Base-by-base conservation (phyloP, 495 filamentous ascomycete species). In the Xylaria venustula region DNA sequence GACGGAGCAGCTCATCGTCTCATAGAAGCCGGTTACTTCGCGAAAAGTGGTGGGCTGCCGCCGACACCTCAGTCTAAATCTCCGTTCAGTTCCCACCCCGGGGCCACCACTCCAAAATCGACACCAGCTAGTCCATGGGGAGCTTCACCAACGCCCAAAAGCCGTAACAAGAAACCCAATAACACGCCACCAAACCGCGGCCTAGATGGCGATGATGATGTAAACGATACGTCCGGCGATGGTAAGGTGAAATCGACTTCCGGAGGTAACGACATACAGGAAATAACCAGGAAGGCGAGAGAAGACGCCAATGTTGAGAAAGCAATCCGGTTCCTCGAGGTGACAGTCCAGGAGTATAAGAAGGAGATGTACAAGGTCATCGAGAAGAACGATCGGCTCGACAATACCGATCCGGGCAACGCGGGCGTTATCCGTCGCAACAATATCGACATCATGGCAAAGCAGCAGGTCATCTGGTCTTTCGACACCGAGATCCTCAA, bases 361-460 rank as follows among this genome's bases (percentile, higher is more conserved):
- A 32, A 55, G 8, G 22, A 41, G 2, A 54, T 64, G 1, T 23
- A 53, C 23, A 9, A 44, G 6, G 14, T 20, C 0, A 25, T 22
- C 8, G 45, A 15, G 11, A 7, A 32, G 0, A 71, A 71, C 17
- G 40, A 63, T 0, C 0, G 7, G 4, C 64, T 71, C 3, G 64
- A 66, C 22, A 37, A 22, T 1, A 30, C 19, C 22, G 66, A 71
- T 7, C 48, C 54, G 2, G 66, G 63, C 0, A 46, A 71, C 19
- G 14, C 3, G 9, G 28, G 42, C 7, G 1, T 7, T 9, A 66
- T 71, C 8, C 17, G 28, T 7, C 20, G 40, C 1, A 71, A 71
- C 32, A 71, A 68, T 47, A 12, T 49, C 14, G 49, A 68, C 36
- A 67, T 71, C 51, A 61, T 52, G 63, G 36, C 64, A 2, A 63